These are phyloP conservation scores for Aotearoamyces nothofagi DNA, from an alignment of 2,329 filamentous ascomycete species.

Conservation along the genomic window DNA sequence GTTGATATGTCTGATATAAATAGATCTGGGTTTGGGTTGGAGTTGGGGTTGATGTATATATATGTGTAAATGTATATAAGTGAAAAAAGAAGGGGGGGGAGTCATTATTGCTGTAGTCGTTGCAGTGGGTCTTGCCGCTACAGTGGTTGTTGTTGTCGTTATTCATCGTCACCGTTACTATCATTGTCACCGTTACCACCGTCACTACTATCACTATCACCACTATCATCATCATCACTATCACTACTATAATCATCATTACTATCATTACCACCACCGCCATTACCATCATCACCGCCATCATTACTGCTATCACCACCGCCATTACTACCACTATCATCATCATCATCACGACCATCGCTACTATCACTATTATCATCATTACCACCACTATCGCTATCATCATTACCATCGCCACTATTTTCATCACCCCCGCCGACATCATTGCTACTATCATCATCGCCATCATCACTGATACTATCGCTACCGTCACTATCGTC, in stretches of 20 bases:
- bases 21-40: neutral
- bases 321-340: neutral
- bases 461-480: neutral
- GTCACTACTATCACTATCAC: neutral
- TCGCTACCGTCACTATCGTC: too few relatives aligned
- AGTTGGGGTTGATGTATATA: neutral
- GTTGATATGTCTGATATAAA: neutral
- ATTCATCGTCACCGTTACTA: too few relatives aligned
- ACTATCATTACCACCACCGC: neutral
- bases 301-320: neutral
- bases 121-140: neutral
- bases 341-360: neutral
- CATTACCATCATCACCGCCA: too few relatives aligned
- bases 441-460: neutral
- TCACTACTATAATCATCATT: neutral
- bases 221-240: neutral
- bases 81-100: neutral
- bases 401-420: neutral
- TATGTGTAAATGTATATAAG: neutral
- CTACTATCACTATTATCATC: too few relatives aligned
- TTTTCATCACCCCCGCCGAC: neutral
- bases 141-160: neutral
- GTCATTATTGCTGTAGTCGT: neutral
- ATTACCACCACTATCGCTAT: neutral
- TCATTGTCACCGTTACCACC: neutral